Base-by-base conservation (phyloP, 2,329 filamentous ascomycete species). In the Trichoderma afroharzianum region DNA sequence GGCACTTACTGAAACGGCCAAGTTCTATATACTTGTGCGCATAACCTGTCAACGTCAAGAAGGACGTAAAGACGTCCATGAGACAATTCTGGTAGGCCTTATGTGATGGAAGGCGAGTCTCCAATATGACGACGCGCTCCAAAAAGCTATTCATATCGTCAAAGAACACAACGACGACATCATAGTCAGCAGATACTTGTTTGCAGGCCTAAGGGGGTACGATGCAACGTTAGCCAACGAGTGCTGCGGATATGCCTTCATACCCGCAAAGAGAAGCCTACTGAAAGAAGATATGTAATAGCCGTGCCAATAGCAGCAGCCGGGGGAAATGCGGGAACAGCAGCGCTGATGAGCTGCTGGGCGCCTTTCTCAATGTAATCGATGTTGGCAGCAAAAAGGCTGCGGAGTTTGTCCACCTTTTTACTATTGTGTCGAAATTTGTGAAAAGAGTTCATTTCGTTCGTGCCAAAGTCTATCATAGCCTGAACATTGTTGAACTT, bases 141-240 rank as follows among this genome's bases (percentile, higher is more conserved):
- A 83, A 74, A 28, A 83, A 82, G 6, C 79, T 79, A 62, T 79
- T 79, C 75, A 82, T 81, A 11, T 80, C 77, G 2, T 80, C 77
- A 63, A 83, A 83, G 66, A 83, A 83, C 4, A 76, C 76, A n/a
- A 79, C 75, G 0, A 83, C 76, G 2, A 80, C 74, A 30, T 83
- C 81, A 43, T 82, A 83, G 55, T 83, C 81, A 0, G 79, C 80
- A 0, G 76, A 79, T 0, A 81, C 79, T 6, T 75, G 72, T 1
- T 76, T 74, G 6, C 77, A 79, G 1, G 78, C 78, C 55, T 78
- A 50, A 7, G 2, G 14, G 26, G 6, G 14, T 36, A 50, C 36
- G n/a, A 3, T 0, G 3, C 24, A 30, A 0, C 3, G 18, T 68
- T 18, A 68, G 53, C 33, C n/a, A 32, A 26, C 4, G 26, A 21